phyloP scores from a whole-genome alignment of 345 rosid genomes.

The Trapa incisa region DNA sequence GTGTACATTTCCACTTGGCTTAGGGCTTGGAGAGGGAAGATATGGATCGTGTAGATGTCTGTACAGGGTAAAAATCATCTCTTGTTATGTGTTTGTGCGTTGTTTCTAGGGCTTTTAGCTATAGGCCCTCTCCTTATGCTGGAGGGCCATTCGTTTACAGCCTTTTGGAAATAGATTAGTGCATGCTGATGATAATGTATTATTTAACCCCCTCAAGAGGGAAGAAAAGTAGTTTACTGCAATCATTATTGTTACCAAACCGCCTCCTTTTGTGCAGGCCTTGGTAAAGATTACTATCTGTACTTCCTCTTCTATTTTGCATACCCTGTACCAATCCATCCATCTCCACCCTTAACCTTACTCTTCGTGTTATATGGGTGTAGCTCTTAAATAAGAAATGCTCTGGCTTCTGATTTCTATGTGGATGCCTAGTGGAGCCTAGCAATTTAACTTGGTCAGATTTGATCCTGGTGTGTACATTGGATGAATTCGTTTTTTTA shows the following conservation, averaged over 20 bases:
- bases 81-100: slow-evolving; percentile 6
- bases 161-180: slow-evolving; percentile 32
- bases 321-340: no score
- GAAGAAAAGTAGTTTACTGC: slow-evolving; percentile 7
- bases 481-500: no score
- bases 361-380: no score
- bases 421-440: no score
- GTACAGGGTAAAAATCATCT: slow-evolving; percentile 33
- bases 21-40: slow-evolving; percentile 29
- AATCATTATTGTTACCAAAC: background rate
- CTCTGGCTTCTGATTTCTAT: no score
- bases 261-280: background rate
- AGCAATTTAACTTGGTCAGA: no score
- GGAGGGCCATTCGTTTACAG: slow-evolving; percentile 20
- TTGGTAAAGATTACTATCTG: no score
- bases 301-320: no score
- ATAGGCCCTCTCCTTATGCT: slow-evolving; percentile 6
- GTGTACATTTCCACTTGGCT: slow-evolving; percentile 46
- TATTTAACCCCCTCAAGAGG: slow-evolving; percentile 16
- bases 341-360: no score
- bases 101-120: slow-evolving; percentile 11
- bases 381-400: no score
- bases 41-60: slow-evolving; percentile 42
- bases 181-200: slow-evolving; percentile 21
- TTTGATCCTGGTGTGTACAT: no score